phyloP scores from a whole-genome alignment of 2,329 filamentous ascomycete species.

The Fusarium decemcellulare region DNA sequence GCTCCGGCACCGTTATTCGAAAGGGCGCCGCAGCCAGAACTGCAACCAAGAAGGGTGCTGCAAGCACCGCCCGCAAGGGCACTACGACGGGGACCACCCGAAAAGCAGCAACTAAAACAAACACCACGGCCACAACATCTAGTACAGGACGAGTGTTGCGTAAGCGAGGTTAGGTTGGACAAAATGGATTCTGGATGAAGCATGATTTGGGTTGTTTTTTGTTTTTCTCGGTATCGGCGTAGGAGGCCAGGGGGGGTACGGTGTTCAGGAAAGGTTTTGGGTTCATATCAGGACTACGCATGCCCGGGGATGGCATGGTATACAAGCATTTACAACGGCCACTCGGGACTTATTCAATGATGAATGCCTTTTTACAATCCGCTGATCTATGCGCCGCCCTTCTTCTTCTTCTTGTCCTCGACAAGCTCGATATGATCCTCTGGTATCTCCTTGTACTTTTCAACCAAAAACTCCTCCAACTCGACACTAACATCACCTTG shows the following conservation, averaged over 20 bases:
- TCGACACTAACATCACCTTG: conserved; percentile 98
- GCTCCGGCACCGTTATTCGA: conserved; percentile 75
- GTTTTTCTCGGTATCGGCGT: conserved; percentile 40
- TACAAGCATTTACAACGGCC: conserved; percentile 38
- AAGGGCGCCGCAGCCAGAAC: conserved; percentile 61
- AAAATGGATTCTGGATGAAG: conserved; percentile 11
- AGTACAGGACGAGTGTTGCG: conserved; percentile 68
- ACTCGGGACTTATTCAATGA: conserved; percentile 36
- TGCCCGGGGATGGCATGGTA: conserved; percentile 30
- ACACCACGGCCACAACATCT: conserved; percentile 55
- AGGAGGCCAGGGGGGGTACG: conserved; percentile 23
- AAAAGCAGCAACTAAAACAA: conserved; percentile 52
- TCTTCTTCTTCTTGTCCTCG: conserved; percentile 94
- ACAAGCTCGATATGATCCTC: conserved; percentile 96
- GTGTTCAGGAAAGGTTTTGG: conserved; percentile 31
- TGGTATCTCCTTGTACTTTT: conserved; percentile 91
- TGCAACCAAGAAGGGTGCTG: conserved; percentile 65
- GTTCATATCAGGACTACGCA: conserved; percentile 30
- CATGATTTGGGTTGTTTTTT: conserved; percentile 5
- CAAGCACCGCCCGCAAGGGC: conserved; percentile 68
- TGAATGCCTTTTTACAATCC: conserved; percentile 32
- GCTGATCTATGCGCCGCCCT: conserved; percentile 46
- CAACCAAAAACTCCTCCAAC: conserved; percentile 89
- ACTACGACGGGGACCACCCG: conserved; percentile 65
- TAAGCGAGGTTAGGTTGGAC: conserved; percentile 60